Percentiles rank a stretch among this genome's conserved stretches.
These are phyloP conservation scores for Cinnamomum chago DNA, from an alignment of 164 flowering plant genomes.

Conservation along the genomic window DNA sequence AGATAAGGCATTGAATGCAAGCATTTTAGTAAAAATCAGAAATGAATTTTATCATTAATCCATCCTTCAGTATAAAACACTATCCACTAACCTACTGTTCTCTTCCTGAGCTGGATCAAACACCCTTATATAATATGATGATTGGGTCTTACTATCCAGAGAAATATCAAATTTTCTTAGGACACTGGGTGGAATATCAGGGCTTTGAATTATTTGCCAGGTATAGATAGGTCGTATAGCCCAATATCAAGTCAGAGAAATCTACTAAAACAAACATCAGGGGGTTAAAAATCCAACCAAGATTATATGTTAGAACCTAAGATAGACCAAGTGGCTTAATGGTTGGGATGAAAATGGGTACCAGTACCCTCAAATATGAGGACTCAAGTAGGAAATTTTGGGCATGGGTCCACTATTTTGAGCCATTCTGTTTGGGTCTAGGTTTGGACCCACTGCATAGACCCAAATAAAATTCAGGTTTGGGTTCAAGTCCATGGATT, in stretches of 20 bases:
- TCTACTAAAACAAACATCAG: neutral
- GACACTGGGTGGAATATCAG: neutral
- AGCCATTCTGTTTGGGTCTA: too few relatives aligned
- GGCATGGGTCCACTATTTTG: too few relatives aligned
- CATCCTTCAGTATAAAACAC: neutral
- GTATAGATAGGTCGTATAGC: neutral
- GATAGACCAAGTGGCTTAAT: neutral
- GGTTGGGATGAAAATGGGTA: neutral
- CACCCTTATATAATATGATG: neutral
- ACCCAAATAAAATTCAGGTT: too few relatives aligned
- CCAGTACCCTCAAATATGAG: too few relatives aligned
- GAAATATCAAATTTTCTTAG: neutral
- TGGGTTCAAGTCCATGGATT: too few relatives aligned
- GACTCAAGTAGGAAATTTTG: too few relatives aligned
- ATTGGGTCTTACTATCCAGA: neutral
- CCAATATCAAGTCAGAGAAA: neutral
- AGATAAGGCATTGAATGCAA: neutral
- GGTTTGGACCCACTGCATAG: too few relatives aligned
- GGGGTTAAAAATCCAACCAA: neutral
- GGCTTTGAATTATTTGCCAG: neutral
- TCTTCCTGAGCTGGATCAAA: too few relatives aligned
- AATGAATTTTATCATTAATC: neutral
- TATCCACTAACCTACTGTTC: neutral
- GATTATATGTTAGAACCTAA: neutral
- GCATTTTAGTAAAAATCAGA: neutral